These are phyloP conservation scores for Fomitopsis palustris DNA, from an alignment of 1,284 basidiomycete species.

Conservation along the genomic window DNA sequence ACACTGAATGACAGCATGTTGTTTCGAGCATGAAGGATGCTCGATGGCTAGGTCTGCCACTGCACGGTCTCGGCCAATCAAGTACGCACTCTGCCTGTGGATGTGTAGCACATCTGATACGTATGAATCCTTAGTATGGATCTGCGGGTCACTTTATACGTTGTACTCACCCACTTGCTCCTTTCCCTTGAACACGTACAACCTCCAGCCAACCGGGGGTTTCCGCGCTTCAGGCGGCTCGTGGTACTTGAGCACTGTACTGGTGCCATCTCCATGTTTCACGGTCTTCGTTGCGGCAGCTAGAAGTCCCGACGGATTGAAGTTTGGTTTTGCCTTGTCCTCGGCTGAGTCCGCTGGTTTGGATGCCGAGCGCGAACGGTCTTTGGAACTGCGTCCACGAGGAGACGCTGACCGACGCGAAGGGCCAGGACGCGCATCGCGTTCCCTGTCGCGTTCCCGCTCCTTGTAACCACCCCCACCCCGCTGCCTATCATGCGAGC, in stretches of 20 bases:
- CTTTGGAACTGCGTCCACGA: constrained; percentile 33
- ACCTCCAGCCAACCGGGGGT: constrained; percentile 84
- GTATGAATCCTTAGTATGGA: constrained; percentile 4
- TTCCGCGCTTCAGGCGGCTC: constrained; percentile 98
- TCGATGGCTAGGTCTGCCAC: constrained; percentile 90
- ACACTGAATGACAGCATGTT: constrained; percentile 97
- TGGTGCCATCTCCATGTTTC: constrained; percentile 67
- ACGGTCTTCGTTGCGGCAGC: constrained; percentile 94
- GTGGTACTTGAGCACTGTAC: constrained; percentile 94
- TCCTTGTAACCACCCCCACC: constrained; percentile 13
- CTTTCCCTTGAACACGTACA: constrained; percentile 96
- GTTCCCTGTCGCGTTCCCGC: constrained; percentile 14
- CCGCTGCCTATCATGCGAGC: constrained; percentile 11
- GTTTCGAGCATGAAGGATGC: constrained; percentile 97
- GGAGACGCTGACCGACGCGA: constrained; percentile 60
- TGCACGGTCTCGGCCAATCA: constrained; percentile 86
- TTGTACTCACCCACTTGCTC: constrained; percentile 80
- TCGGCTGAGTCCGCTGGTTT: constrained; percentile 30
- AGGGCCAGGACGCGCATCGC: constrained; percentile 27
- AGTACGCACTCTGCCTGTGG: constrained; percentile 89
- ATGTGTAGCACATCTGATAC: constrained; percentile 82
- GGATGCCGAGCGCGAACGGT: constrained; percentile 32
- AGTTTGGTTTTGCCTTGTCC: constrained; percentile 83
- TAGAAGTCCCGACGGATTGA: constrained; percentile 83
- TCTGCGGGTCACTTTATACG: not conserved